Evolutionary conservation across 768 basidiomycete species (phyloP).

Genomic region (Mycena leptocephala): DNA sequence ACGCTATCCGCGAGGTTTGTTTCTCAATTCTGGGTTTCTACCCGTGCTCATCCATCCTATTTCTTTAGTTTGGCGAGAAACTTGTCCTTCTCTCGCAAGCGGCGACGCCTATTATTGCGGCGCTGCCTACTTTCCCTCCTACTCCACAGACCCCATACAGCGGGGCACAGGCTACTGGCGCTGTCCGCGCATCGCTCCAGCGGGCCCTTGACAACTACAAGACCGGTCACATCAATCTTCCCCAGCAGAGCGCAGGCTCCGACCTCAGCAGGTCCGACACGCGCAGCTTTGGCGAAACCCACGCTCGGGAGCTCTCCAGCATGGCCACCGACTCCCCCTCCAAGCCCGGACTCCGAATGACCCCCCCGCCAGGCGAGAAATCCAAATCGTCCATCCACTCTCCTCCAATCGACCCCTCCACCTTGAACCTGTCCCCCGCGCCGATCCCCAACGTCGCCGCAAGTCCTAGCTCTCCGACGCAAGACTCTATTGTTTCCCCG

Average conservation of each 20-base stretch:
- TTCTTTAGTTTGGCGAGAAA: slow-evolving; percentile 84
- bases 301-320: slow-evolving; percentile 79
- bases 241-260: slow-evolving; percentile 59
- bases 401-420: slow-evolving; percentile 50
- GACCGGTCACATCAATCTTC: slow-evolving; percentile 74
- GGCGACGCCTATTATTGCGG: slow-evolving; percentile 72
- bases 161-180: slow-evolving; percentile 76
- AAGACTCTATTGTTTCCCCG: slow-evolving; percentile 46
- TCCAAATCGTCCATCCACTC: slow-evolving; percentile 32
- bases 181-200: slow-evolving; percentile 83
- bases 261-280: slow-evolving; percentile 83
- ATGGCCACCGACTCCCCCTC: slow-evolving; percentile 55
- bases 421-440: slow-evolving; percentile 59
- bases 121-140: slow-evolving; percentile 81
- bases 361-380: slow-evolving; percentile 48
- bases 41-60: neutral
- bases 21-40: neutral
- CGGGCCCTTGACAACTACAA: slow-evolving; percentile 85
- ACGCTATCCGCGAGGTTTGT: slow-evolving; percentile 83
- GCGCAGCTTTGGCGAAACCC: slow-evolving; percentile 88
- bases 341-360: slow-evolving; percentile 58
- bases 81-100: slow-evolving; percentile 83
- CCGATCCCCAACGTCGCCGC: slow-evolving; percentile 49
- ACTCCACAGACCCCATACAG: slow-evolving; percentile 69
- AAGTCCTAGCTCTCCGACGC: slow-evolving; percentile 37